A percentile compares a stretch with the other conserved stretches of the same genome.
Conservation (phyloP, 2,329 filamentous ascomycete genomes). For the Lachnellula willkommii region DNA sequence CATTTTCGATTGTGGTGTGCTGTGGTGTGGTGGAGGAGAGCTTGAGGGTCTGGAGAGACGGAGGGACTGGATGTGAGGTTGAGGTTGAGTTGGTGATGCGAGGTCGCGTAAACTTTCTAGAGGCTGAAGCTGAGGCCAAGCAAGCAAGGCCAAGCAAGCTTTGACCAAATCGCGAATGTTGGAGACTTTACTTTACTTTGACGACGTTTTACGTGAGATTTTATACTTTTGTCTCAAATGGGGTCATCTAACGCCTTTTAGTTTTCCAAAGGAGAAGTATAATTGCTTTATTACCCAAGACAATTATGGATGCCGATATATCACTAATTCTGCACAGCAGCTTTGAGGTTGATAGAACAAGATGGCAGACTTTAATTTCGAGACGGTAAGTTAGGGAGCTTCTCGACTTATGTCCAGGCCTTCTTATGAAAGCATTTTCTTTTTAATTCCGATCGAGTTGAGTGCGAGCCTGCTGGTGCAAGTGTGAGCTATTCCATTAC, state of each 20-base stretch:
- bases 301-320: too few species aligned
- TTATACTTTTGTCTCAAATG: not conserved
- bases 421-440: too few species aligned
- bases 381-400: too few species aligned
- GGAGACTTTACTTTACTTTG: not conserved
- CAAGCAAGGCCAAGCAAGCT: not conserved
- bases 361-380: too few species aligned
- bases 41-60: not conserved
- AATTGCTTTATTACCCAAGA: not conserved
- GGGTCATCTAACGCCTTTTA: not conserved
- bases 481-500: too few species aligned
- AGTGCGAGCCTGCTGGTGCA: too few species aligned
- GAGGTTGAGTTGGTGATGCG: not conserved
- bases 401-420: too few species aligned
- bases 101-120: not conserved
- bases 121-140: not conserved
- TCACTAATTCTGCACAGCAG: too few species aligned
- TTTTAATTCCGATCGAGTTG: too few species aligned
- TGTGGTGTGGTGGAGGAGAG: conserved; percentile 3
- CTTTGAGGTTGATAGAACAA: too few species aligned
- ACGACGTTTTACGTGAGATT: not conserved
- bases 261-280: not conserved
- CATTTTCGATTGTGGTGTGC: too few species aligned
- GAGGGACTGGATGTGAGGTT: not conserved
- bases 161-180: not conserved